Conservation (phyloP, 805 yeast genomes). For the Brettanomyces naardenensis region DNA sequence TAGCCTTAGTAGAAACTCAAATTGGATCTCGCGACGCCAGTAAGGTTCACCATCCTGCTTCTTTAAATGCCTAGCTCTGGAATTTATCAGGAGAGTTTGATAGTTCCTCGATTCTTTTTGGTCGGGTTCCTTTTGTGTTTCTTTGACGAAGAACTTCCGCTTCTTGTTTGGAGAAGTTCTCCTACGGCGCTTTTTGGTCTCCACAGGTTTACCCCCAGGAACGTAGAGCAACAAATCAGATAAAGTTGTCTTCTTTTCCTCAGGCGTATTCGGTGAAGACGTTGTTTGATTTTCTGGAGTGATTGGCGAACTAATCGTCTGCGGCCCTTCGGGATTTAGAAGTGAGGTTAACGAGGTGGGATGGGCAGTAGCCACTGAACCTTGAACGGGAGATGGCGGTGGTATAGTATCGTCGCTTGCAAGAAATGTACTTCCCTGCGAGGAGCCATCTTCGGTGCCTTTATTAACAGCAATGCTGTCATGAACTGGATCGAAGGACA, state of each 20-base stretch:
- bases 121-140: constrained; percentile 5
- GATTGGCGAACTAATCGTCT: neutral
- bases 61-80: constrained; percentile 54
- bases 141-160: constrained; percentile 7
- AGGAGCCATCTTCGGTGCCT: neutral
- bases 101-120: constrained; percentile 18
- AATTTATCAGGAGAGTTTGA: constrained; percentile 23
- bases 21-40: constrained; percentile 83
- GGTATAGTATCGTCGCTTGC: no score
- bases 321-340: constrained; percentile 1
- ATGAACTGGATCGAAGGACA: constrained; percentile 24
- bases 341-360: neutral
- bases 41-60: constrained; percentile 90
- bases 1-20: constrained; percentile 59
- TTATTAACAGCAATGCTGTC: constrained; percentile 13
- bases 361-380: neutral
- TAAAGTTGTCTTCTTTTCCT: neutral
- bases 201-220: neutral
- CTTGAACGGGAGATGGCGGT: no score
- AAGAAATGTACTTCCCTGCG: neutral
- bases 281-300: neutral
- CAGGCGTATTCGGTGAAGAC: neutral
- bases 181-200: neutral
- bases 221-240: neutral
- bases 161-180: constrained; percentile 6